phyloP scores from a whole-genome alignment of 169 alveolate genomes.

The Cryptosporidium sp. region DNA sequence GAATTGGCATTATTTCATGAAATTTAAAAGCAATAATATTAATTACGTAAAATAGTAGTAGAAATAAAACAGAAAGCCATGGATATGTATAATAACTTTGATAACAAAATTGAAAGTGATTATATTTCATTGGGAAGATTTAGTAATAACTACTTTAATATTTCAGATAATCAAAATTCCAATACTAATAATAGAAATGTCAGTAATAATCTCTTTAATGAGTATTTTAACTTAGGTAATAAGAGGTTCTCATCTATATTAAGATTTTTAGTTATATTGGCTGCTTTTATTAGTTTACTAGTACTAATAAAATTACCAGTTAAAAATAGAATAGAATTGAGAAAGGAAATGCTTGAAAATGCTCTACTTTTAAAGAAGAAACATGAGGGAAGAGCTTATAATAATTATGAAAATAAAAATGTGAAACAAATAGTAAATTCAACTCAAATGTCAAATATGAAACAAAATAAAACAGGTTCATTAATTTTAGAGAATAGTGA shows the following conservation, averaged over 20 bases:
- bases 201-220: not conserved
- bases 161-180: not conserved
- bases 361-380: not conserved
- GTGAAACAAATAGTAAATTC: not conserved
- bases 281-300: not conserved
- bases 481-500: not conserved
- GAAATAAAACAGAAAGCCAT: not conserved
- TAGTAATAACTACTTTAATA: constrained; percentile 6
- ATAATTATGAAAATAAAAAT: not conserved
- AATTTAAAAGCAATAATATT: not conserved
- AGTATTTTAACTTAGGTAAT: not conserved
- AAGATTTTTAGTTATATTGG: constrained; percentile 13
- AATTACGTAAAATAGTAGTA: not conserved
- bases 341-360: constrained; percentile 27
- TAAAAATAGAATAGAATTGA: constrained; percentile 30
- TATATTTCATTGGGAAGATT: constrained; percentile 25
- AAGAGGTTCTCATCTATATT: not conserved
- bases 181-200: not conserved
- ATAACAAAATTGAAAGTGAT: constrained; percentile 14
- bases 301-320: constrained; percentile 27
- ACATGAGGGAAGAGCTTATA: not conserved
- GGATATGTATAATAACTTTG: constrained; percentile 12
- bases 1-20: too few relatives aligned
- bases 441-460: not conserved
- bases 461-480: not conserved